Conservation (phyloP, 169 alveolate species). For the Theileria orientalis region DNA sequence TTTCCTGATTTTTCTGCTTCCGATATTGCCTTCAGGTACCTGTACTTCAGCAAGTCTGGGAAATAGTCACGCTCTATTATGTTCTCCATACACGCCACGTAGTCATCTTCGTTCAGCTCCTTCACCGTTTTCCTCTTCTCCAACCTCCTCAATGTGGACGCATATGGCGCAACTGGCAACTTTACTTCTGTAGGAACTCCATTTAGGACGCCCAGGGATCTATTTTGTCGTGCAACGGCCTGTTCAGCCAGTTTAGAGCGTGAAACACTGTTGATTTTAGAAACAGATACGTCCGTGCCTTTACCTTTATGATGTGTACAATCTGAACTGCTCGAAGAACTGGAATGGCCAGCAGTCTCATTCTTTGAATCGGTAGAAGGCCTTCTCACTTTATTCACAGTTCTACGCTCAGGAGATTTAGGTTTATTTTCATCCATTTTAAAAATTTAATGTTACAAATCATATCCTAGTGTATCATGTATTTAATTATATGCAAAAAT, state of each 20-base stretch:
- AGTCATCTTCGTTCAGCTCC: conserved; percentile 72
- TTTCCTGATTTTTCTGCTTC: conserved; percentile 42
- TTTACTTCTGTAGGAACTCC: not conserved
- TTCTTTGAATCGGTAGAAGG: not conserved
- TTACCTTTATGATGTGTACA: not conserved
- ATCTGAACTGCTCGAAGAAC: too few relatives aligned
- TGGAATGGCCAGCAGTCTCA: not conserved
- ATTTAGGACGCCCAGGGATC: not conserved
- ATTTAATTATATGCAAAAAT: too few relatives aligned
- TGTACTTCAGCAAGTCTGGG: conserved; percentile 64
- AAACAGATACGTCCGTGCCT: not conserved
- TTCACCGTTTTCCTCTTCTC: conserved; percentile 25
- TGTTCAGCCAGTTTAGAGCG: not conserved
- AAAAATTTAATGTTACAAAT: too few relatives aligned
- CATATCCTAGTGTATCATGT: too few relatives aligned
- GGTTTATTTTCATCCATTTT: too few relatives aligned
- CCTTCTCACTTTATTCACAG: not conserved
- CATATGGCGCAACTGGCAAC: conserved; percentile 40
- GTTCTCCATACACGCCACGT: conserved; percentile 65
- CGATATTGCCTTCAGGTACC: conserved; percentile 21
- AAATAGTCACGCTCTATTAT: conserved; percentile 73
- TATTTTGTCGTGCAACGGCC: not conserved
- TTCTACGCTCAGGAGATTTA: too few relatives aligned
- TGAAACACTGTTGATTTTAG: not conserved
- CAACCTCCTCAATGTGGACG: conserved; percentile 22